phyloP scores from a whole-genome alignment of 2,329 filamentous ascomycete genomes.

The Nannizziopsis barbatae region DNA sequence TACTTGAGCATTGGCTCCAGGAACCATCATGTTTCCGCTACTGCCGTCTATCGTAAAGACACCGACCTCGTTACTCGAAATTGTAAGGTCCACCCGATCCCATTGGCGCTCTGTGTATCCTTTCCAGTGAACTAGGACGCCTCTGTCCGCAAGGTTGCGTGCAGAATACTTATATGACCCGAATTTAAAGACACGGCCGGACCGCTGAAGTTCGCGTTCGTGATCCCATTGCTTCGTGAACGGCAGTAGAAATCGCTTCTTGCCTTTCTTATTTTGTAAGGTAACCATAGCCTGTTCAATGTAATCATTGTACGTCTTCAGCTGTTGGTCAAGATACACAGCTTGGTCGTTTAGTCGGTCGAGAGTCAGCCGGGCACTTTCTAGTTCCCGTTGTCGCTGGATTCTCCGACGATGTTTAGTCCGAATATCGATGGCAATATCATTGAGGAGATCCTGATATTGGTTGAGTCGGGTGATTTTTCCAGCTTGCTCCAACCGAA shows the following conservation, averaged over 20 bases:
- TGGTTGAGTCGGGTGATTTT: constrained; percentile 77
- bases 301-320: constrained; percentile 97
- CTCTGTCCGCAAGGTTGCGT: constrained; percentile 78
- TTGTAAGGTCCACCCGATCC: constrained; percentile 87
- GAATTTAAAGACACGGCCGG: constrained; percentile 90
- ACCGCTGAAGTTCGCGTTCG: constrained; percentile 84
- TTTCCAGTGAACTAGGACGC: constrained; percentile 83
- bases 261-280: constrained; percentile 90
- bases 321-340: constrained; percentile 81
- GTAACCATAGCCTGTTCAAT: constrained; percentile 98
- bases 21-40: constrained; percentile 87
- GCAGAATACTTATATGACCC: constrained; percentile 96
- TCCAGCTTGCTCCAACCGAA: constrained; percentile 74
- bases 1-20: constrained; percentile 69
- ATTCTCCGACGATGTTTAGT: constrained; percentile 90
- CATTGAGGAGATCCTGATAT: constrained; percentile 96
- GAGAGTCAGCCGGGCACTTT: constrained; percentile 44
- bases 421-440: constrained; percentile 90
- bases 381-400: constrained; percentile 81
- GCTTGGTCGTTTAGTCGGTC: constrained; percentile 51
- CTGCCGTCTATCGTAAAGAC: constrained; percentile 87
- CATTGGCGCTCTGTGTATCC: constrained; percentile 73
- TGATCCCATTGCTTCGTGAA: constrained; percentile 99
- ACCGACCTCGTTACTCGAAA: constrained; percentile 86
- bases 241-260: constrained; percentile 85